These are phyloP conservation scores for Lepiota subincarnata DNA, from an alignment of 768 basidiomycete genomes.

Conservation along the genomic window DNA sequence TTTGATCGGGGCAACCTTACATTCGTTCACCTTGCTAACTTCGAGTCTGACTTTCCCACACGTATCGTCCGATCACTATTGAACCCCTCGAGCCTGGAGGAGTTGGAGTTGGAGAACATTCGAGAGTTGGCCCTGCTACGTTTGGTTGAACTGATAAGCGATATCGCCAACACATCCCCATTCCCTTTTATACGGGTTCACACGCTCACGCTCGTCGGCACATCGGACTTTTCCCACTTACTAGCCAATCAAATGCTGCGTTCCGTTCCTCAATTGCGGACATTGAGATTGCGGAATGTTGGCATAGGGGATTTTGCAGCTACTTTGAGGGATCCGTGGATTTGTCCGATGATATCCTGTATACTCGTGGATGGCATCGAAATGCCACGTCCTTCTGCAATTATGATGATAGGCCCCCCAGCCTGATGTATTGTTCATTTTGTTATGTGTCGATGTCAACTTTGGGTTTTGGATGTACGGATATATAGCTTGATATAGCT, in stretches of 20 bases:
- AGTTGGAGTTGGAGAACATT: conserved; percentile 4
- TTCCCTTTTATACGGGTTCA: not conserved
- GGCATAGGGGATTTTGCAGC: not conserved
- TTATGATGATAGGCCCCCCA: not conserved
- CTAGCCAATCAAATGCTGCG: not conserved
- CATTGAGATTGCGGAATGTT: not conserved
- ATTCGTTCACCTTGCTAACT: not conserved
- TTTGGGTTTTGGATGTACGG: no score
- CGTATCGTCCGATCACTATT: not conserved
- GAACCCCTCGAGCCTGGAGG: conserved; percentile 1
- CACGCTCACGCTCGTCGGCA: not conserved
- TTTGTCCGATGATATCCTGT: conserved; percentile 1
- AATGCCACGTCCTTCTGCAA: not conserved
- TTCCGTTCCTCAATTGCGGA: not conserved
- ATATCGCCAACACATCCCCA: not conserved
- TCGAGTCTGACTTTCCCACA: not conserved
- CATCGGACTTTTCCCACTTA: not conserved
- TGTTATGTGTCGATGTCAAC: no score
- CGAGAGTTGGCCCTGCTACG: not conserved
- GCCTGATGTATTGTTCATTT: not conserved
- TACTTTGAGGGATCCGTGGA: conserved; percentile 1
- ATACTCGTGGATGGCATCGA: not conserved
- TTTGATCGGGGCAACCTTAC: not conserved
- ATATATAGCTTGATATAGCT: no score
- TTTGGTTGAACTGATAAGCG: not conserved